phyloP scores from a whole-genome alignment of 1,284 basidiomycete species.

The Phellopilus nigrolimitatus region DNA sequence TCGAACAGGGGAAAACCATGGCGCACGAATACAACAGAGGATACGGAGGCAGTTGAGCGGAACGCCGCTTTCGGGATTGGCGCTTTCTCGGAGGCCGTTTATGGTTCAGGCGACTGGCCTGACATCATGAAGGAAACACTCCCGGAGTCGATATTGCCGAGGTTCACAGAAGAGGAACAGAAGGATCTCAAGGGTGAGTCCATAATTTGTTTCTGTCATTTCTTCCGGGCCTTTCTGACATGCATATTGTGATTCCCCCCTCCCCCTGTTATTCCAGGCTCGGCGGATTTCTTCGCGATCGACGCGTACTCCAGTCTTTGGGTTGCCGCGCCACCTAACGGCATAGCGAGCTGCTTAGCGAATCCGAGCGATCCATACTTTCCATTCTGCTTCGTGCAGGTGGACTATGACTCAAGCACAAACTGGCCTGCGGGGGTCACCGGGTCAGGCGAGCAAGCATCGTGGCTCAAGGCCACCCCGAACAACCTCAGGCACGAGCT shows the following conservation, averaged over 20 bases:
- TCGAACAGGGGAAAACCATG: constrained; percentile 38
- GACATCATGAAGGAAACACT: constrained; percentile 41
- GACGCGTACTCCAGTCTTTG: constrained; percentile 40
- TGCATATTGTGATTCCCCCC: background rate
- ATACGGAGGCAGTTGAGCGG: constrained; percentile 39
- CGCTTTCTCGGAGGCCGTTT: constrained; percentile 40
- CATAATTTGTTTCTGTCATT: background rate
- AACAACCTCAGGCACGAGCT: constrained; percentile 35
- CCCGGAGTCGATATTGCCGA: constrained; percentile 38
- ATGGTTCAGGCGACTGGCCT: constrained; percentile 45
- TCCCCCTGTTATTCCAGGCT: constrained; percentile 27
- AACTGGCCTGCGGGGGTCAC: constrained; percentile 42
- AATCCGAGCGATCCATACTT: constrained; percentile 39
- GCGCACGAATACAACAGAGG: constrained; percentile 40
- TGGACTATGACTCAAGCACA: constrained; percentile 35
- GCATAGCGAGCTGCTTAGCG: constrained; percentile 36
- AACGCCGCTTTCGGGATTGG: constrained; percentile 44
- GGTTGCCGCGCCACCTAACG: constrained; percentile 37
- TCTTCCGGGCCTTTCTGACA: background rate
- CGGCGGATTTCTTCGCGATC: constrained; percentile 46
- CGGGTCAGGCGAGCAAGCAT: constrained; percentile 34
- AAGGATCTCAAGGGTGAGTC: constrained; percentile 35
- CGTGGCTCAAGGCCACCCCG: constrained; percentile 42
- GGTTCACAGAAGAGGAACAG: constrained; percentile 41
- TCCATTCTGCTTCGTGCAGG: constrained; percentile 38